Base-by-base conservation (phyloP, 2,329 filamentous ascomycete species). In the Blastomyces emzantsi region DNA sequence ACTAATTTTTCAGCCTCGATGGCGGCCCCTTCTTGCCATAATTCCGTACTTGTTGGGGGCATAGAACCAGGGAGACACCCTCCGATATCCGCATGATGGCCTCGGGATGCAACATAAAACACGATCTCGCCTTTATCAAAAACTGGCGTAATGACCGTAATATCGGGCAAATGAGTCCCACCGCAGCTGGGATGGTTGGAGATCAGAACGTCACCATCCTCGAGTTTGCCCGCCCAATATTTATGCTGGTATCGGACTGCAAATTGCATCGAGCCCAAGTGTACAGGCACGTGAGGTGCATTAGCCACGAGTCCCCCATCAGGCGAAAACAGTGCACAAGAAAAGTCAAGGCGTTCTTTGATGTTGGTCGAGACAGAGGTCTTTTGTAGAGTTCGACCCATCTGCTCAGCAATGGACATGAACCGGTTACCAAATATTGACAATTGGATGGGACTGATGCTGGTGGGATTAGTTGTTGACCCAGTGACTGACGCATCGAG, bases 301-400 rank as follows among this genome's bases (percentile, higher is more conserved):
- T 80, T 80, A 6, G 78, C 78, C 0, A 93, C 90, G 1, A 93
- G 79, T 0, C 88, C 89, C 22, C 90, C 90, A 9, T 85, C 84
- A 0, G 86, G 83, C 68, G 92, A 90, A 67, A 93, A 93, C 0
- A 93, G 81, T 36, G 90, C 90, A 67, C 90, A 94, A 3, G 88
- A 92, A 70, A 91, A 94, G 71, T 94, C 90, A 0, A 93, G 81
- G 4, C 90, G 85, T 89, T 93, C 90, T 72, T 93, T 93, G 71
- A 93, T 90, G 69, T 92, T 93, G 0, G 79, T 82, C 0, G 80
- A 83, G 11, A 85, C 81, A 0, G 79, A 79, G 0, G 82, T 85
- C 67, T 82, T 81, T 61, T 84, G 82, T 19, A 85, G 72, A 0
- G 82, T 83, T 5, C 79, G 79, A 43, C 82, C 82, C 82, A 84